Base-by-base conservation (phyloP, 2,329 filamentous ascomycete genomes). In the Botrytis medusae region DNA sequence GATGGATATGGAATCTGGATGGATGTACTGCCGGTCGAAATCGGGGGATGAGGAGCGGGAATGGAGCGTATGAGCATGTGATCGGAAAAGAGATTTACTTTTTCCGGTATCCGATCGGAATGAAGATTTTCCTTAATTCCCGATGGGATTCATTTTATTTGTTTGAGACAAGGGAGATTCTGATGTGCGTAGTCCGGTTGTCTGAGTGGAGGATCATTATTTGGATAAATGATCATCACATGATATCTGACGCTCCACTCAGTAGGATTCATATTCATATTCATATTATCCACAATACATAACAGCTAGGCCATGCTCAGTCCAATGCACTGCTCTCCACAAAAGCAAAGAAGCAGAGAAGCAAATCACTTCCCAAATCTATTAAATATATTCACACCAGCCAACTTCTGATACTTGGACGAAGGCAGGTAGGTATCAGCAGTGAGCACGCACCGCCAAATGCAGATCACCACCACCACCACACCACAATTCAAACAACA, bases 261-360 rank as follows among this genome's bases (percentile, higher is more conserved):
- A 22, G 44, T 8, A 20, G 18, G 44, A 46, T 46, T 46, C 44
- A 46, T 9, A 22, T 22, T 46, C 37, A 40, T 12, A 42, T 42
- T 42, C 10, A 46, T 20, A 46, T 46, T 40, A 62, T 63, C 61
- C 40, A 63, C 44, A 4, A 37, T 22, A 8, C 5, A 5, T 10
- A 51, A 25, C 44, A 37, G 63, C 63, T 51, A 32, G n/a, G 63
- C 63, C 40, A 63, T 63, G 40, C 2, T 40, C 37, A 32, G 48
- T 54, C 48, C 48, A 44, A 40, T 63, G 40, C 37, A 20, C 61
- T 63, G 44, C 61, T 63, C 61, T 63, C 37, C 61, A 42, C n/a
- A 42, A 62, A 42, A 54, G 48, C 48, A 54, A n/a, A 54, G 4
- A 54, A 54, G 48, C 48, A n/a, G 20, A 54, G 4, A 54, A 29